A percentile compares a stretch with the other conserved stretches of the same genome.
Evolutionary conservation across 108 stramenopile genomes (phyloP).

Genomic region (Pseudonitzschia multiseries): DNA sequence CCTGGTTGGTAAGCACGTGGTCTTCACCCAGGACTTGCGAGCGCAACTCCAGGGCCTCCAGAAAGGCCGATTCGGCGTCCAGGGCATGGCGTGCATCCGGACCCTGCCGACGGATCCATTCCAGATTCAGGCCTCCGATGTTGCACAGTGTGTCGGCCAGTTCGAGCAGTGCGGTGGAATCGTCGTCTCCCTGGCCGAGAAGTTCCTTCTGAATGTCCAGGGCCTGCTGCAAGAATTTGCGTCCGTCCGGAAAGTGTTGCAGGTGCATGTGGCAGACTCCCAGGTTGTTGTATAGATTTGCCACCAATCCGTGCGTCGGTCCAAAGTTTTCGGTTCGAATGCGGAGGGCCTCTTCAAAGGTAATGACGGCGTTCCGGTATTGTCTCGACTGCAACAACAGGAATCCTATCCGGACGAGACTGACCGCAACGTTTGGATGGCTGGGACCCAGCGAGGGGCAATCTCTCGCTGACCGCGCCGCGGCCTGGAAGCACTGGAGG

Average conservation of each 20-base stretch:
- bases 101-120: conserved; percentile 55
- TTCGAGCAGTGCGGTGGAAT: conserved; percentile 34
- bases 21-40: conserved; percentile 42
- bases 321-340: conserved; percentile 47
- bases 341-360: conserved; percentile 57
- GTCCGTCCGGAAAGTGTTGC: conserved; percentile 40
- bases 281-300: conserved; percentile 62
- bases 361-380: conserved; percentile 48
- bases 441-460: conserved; percentile 47
- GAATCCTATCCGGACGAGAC: conserved; percentile 54
- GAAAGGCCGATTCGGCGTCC: conserved; percentile 46
- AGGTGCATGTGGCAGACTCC: conserved; percentile 59
- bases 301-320: conserved; percentile 46
- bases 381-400: conserved; percentile 49
- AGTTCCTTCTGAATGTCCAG: conserved; percentile 50
- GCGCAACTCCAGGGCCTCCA: conserved; percentile 55
- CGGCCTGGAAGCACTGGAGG: conserved; percentile 53
- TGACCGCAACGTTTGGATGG: conserved; percentile 61
- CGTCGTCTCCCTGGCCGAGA: conserved; percentile 20
- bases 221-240: conserved; percentile 41
- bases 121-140: conserved; percentile 57
- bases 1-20: conserved; percentile 42
- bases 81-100: conserved; percentile 34
- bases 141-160: conserved; percentile 63
- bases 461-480: conserved; percentile 55